These are phyloP conservation scores for Spinacia oleracea DNA, from an alignment of 179 eudicot species.

Conservation along the genomic window DNA sequence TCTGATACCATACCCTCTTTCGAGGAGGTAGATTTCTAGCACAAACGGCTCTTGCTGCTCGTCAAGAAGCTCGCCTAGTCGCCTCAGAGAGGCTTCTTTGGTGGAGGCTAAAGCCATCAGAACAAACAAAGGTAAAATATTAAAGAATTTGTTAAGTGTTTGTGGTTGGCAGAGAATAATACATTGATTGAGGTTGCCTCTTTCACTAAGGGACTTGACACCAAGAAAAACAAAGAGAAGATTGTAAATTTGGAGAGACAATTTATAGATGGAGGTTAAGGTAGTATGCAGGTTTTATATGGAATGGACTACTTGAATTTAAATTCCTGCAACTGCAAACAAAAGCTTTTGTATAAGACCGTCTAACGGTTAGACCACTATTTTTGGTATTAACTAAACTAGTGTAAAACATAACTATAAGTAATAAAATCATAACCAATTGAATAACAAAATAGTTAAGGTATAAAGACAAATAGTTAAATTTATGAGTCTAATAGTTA, in stretches of 20 bases:
- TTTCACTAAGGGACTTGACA: conserved; percentile 29
- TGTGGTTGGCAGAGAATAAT: background rate
- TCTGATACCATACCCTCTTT: conserved; percentile 41
- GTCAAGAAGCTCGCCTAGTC: conserved; percentile 54
- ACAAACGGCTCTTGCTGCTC: conserved; percentile 75
- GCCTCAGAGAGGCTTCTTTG: conserved; percentile 31
- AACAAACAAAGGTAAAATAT: no score
- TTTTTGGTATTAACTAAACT: no score
- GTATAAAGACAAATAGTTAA: no score
- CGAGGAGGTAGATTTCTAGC: conserved; percentile 55
- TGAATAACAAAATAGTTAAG: no score
- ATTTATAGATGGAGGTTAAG: no score
- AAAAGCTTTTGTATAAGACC: no score
- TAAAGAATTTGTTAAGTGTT: background rate
- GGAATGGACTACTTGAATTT: background rate
- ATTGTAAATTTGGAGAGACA: background rate
- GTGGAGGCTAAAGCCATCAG: conserved; percentile 17
- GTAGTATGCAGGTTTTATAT: conserved; percentile 22
- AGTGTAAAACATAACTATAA: no score
- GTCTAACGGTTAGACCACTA: no score
- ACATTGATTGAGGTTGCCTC: conserved; percentile 27
- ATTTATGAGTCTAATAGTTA: no score
- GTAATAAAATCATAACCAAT: no score
- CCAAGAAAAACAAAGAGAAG: conserved; percentile 21
- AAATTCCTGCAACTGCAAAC: background rate